Percentiles rank a stretch among this genome's conserved stretches.
Evolutionary conservation across 2,329 filamentous ascomycete species (phyloP).

Genomic region (Cytospora piceicola): DNA sequence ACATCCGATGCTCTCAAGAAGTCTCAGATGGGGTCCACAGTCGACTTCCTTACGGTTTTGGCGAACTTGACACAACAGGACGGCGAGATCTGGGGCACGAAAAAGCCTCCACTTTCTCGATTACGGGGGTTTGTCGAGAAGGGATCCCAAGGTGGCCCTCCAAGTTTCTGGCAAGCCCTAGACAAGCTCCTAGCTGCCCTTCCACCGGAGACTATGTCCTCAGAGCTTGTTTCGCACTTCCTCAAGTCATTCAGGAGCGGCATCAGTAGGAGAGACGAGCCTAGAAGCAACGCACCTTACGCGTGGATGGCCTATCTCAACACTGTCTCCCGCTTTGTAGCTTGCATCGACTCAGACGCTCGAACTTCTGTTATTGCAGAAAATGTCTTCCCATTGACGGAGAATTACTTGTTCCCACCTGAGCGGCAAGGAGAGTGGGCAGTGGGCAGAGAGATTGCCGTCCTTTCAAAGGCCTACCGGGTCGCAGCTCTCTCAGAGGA

Average conservation of each 20-base stretch:
- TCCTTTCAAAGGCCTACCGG: conserved; percentile 54
- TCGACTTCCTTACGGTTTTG: conserved; percentile 71
- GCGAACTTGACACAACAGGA: conserved; percentile 65
- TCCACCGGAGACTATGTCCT: conserved; percentile 47
- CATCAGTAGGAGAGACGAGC: conserved; percentile 75
- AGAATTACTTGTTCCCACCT: conserved; percentile 56
- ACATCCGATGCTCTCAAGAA: conserved; percentile 74
- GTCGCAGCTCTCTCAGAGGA: conserved; percentile 48
- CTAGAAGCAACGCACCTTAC: conserved; percentile 65
- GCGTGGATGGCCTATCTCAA: conserved; percentile 80
- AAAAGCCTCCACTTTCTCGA: conserved; percentile 57
- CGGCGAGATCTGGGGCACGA: conserved; percentile 76
- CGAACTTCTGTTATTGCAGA: conserved; percentile 50
- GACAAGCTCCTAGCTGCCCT: conserved; percentile 65
- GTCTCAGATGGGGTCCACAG: conserved; percentile 73
- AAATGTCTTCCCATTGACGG: conserved; percentile 57
- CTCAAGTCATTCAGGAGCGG: conserved; percentile 71
- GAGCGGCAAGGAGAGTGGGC: conserved; percentile 43
- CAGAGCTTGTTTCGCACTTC: conserved; percentile 62
- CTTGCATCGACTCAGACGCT: conserved; percentile 49
- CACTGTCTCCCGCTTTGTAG: conserved; percentile 58
- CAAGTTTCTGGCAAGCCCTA: conserved; percentile 74
- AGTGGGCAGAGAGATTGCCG: conserved; percentile 39
- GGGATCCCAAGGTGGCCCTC: conserved; percentile 78
- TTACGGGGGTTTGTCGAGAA: conserved; percentile 76